phyloP scores from a whole-genome alignment of 225 moss, liverwort and hornwort genomes.

The Rhytidiadelphus loreus region DNA sequence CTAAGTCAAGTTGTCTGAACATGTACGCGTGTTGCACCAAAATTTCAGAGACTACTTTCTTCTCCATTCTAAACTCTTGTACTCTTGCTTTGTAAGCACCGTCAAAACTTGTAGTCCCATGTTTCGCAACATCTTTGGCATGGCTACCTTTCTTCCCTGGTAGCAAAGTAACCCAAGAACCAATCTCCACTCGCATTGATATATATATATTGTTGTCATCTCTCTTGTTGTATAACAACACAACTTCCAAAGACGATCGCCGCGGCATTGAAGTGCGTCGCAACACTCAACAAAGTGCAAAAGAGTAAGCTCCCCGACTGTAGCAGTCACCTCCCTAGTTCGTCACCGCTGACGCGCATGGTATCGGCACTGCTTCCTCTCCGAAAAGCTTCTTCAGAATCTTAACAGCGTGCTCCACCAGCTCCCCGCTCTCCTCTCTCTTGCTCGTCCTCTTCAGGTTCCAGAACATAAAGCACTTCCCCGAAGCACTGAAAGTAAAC shows the following conservation, averaged over 20 bases:
- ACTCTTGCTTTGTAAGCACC: background rate
- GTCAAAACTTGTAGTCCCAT: background rate
- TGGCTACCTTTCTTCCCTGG: background rate
- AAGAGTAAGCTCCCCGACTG: constrained; percentile 49
- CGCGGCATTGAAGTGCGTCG: background rate
- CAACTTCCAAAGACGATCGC: background rate
- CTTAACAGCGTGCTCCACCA: constrained; percentile 35
- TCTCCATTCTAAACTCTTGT: background rate
- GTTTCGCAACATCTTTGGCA: background rate
- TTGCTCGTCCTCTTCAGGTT: constrained; percentile 47
- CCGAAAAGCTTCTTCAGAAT: constrained; percentile 42
- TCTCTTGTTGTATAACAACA: background rate
- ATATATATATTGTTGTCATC: background rate
- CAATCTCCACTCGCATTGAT: background rate
- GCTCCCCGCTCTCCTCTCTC: constrained; percentile 13
- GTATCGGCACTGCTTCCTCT: constrained; percentile 38
- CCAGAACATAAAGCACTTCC: constrained; percentile 66
- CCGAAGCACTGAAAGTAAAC: background rate
- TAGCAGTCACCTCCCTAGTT: constrained; percentile 49
- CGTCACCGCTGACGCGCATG: constrained; percentile 37
- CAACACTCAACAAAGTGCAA: no score
- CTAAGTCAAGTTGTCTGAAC: background rate
- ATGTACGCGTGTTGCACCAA: background rate
- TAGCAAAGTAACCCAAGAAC: background rate
- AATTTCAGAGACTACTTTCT: background rate